These are phyloP conservation scores for Isabelozyma rhagii DNA, from an alignment of 805 yeast species.

Conservation along the genomic window DNA sequence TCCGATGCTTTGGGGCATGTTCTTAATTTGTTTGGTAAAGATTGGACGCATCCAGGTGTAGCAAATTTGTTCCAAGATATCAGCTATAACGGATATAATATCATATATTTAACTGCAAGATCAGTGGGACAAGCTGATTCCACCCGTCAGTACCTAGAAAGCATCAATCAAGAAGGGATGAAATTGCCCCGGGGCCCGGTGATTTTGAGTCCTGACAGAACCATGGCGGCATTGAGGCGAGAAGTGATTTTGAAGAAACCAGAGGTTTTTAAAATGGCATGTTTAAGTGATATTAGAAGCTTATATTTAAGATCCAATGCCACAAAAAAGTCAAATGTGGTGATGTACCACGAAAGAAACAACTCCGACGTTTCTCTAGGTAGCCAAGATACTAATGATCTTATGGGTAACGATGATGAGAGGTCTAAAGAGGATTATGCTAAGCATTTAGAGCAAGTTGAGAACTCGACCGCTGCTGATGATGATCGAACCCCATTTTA, in stretches of 20 bases:
- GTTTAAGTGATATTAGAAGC: conserved; percentile 78
- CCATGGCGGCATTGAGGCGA: conserved; percentile 89
- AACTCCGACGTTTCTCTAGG: not conserved
- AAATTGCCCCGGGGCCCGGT: conserved; percentile 89
- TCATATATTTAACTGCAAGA: conserved; percentile 90
- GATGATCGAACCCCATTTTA: conserved; percentile 77
- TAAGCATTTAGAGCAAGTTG: not conserved
- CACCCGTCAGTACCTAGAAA: conserved; percentile 77
- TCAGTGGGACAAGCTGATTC: conserved; percentile 94
- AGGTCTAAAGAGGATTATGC: not conserved
- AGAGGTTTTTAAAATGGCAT: conserved; percentile 98
- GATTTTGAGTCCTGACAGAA: conserved; percentile 90
- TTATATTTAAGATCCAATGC: conserved; percentile 46
- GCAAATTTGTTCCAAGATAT: conserved; percentile 91
- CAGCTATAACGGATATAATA: conserved; percentile 81
- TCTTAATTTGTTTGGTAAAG: conserved; percentile 87
- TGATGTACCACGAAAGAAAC: not conserved
- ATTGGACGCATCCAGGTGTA: conserved; percentile 98
- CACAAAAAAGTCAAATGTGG: not conserved
- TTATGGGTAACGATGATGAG: not conserved
- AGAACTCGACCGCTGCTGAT: conserved; percentile 11
- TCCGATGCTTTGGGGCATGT: conserved; percentile 98
- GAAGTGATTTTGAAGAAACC: conserved; percentile 94
- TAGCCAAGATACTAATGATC: not conserved
- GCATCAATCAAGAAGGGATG: conserved; percentile 67